Percentiles rank a stretch among this genome's conserved stretches.
These are phyloP conservation scores for Fusarium sp. DNA, from an alignment of 2,329 filamentous ascomycete species.

Conservation along the genomic window DNA sequence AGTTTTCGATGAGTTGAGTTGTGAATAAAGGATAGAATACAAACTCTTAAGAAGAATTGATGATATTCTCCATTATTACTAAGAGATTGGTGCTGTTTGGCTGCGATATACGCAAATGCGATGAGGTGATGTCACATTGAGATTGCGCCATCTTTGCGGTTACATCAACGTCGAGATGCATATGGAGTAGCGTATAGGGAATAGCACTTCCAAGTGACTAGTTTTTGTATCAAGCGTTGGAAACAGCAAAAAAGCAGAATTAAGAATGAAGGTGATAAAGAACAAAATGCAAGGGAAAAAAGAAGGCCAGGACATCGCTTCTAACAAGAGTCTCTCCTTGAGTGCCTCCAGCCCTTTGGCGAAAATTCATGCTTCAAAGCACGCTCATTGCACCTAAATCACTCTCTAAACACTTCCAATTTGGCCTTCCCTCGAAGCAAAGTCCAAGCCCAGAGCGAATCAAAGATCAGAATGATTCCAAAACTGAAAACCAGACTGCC, in stretches of 20 bases:
- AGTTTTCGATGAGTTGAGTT: not conserved
- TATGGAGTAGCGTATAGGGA: not conserved
- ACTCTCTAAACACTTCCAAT: slow-evolving; percentile 51
- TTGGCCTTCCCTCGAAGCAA: slow-evolving; percentile 58
- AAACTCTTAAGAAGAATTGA: not conserved
- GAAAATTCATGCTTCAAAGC: not conserved
- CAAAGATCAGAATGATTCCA: slow-evolving; percentile 61
- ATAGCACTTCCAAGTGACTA: not conserved
- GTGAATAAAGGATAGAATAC: too few relatives aligned
- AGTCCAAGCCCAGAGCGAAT: slow-evolving; percentile 63
- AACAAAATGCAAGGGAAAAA: not conserved
- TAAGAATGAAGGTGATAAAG: not conserved
- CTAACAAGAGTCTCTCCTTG: not conserved
- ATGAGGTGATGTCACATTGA: slow-evolving; percentile 20
- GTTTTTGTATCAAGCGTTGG: not conserved
- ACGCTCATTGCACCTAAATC: not conserved
- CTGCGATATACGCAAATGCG: not conserved
- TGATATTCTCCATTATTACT: not conserved
- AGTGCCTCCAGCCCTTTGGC: not conserved
- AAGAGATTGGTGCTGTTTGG: not conserved
- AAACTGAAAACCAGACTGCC: slow-evolving; percentile 77
- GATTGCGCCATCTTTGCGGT: slow-evolving; percentile 18
- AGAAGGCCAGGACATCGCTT: too few relatives aligned
- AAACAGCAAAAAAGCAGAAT: not conserved
- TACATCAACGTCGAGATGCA: not conserved